A percentile compares a stretch with the other conserved stretches of the same genome.
Conservation (phyloP, 225 moss, liverwort and hornwort genomes). For the Pseudisothecium myosuroides region DNA sequence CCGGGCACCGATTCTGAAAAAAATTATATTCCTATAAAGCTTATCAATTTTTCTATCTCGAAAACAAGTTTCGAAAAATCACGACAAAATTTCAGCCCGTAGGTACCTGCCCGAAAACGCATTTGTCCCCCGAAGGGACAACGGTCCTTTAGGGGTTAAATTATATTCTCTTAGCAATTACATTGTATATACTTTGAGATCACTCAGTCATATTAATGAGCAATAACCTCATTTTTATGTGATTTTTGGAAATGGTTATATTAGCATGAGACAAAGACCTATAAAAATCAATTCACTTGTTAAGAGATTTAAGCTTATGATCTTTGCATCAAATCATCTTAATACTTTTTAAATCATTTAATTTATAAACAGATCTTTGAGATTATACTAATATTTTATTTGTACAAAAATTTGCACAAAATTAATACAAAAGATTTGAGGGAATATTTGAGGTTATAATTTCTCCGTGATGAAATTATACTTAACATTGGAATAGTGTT, state of each 20-base stretch:
- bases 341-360: too few species aligned
- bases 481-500: rapidly evolving
- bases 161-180: too few species aligned
- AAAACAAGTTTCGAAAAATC: too few species aligned
- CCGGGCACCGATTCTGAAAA: too few species aligned
- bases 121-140: too few species aligned
- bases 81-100: too few species aligned
- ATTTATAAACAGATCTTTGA: neutral
- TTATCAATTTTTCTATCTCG: too few species aligned
- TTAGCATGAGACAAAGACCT: neutral
- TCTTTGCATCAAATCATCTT: neutral
- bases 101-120: too few species aligned
- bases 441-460: neutral
- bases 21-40: too few species aligned
- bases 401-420: neutral
- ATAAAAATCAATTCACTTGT: neutral
- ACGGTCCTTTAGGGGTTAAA: too few species aligned
- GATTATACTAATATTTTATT: neutral
- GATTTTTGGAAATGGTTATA: neutral
- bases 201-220: neutral
- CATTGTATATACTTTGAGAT: neutral
- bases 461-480: neutral
- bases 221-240: neutral
- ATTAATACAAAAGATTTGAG: neutral
- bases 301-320: neutral